Percentiles rank a stretch among this genome's conserved stretches.
phyloP scores from a whole-genome alignment of 2,329 filamentous ascomycete genomes.

The Cyanodermella asteris region DNA sequence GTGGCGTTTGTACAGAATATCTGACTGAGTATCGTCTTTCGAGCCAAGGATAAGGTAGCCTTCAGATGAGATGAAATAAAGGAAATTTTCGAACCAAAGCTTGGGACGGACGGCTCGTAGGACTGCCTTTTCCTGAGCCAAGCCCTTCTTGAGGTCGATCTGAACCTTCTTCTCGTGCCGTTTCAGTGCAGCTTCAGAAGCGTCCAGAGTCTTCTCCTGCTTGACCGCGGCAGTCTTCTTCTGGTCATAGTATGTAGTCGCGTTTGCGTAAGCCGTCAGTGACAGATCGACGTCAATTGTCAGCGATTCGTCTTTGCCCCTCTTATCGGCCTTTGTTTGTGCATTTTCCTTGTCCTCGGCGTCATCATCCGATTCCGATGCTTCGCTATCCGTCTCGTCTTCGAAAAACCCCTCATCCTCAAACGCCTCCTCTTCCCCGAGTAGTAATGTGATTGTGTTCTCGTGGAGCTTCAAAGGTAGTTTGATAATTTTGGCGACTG shows the following conservation, averaged over 20 bases:
- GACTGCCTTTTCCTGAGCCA: slow-evolving; percentile 82
- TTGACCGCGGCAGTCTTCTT: slow-evolving; percentile 68
- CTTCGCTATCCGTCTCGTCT: slow-evolving; percentile 44
- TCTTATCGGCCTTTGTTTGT: slow-evolving; percentile 17
- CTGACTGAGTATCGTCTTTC: slow-evolving; percentile 72
- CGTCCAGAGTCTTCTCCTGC: slow-evolving; percentile 64
- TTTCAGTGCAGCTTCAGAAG: slow-evolving; percentile 64
- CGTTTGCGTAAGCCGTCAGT: slow-evolving; percentile 71
- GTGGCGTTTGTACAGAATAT: slow-evolving; percentile 73
- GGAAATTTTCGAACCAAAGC: slow-evolving; percentile 94
- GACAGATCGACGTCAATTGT: slow-evolving; percentile 67
- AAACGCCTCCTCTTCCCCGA: slow-evolving; percentile 47
- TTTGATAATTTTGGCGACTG: slow-evolving; percentile 70
- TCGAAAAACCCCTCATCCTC: slow-evolving; percentile 37
- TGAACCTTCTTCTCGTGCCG: slow-evolving; percentile 76
- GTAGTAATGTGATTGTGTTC: slow-evolving; percentile 60
- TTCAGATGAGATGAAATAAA: slow-evolving; percentile 88
- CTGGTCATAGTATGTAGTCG: slow-evolving; percentile 77
- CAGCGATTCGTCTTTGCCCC: no score
- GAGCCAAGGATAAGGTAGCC: slow-evolving; percentile 82
- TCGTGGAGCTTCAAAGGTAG: slow-evolving; percentile 77
- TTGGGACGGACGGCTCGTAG: slow-evolving; percentile 62
- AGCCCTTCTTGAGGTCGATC: slow-evolving; percentile 61
- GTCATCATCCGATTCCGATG: slow-evolving; percentile 37
- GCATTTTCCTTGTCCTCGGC: slow-evolving; percentile 13